phyloP scores from a whole-genome alignment of 2,329 filamentous ascomycete species.

The Trichoderma atroviride region DNA sequence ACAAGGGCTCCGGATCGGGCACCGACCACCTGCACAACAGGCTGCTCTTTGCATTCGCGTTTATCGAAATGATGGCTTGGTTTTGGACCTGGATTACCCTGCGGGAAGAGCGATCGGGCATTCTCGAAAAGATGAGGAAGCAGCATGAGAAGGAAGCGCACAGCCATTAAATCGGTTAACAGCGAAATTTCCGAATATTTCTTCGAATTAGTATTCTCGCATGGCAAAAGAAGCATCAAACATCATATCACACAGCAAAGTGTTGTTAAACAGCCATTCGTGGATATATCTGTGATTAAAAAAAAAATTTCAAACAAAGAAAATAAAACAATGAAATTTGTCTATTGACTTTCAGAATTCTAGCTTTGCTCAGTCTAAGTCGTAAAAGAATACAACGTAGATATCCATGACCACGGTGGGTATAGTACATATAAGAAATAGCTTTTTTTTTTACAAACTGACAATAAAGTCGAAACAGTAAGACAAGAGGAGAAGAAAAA shows the following conservation, averaged over 20 bases:
- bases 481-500: background rate
- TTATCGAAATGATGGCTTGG: slow-evolving; percentile 82
- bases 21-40: slow-evolving; percentile 78
- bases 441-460: slow-evolving; percentile 14
- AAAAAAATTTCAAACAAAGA: background rate
- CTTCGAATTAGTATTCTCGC: background rate
- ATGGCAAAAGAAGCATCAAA: background rate
- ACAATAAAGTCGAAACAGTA: background rate
- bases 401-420: slow-evolving; percentile 27
- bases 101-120: slow-evolving; percentile 61
- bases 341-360: slow-evolving; percentile 19
- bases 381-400: slow-evolving; percentile 15
- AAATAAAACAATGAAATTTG: background rate
- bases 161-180: background rate
- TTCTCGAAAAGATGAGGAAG: slow-evolving; percentile 45
- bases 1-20: slow-evolving; percentile 48
- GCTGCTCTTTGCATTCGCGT: slow-evolving; percentile 80
- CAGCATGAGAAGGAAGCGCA: slow-evolving; percentile 27
- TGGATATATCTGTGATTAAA: background rate
- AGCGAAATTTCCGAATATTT: background rate
- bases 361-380: slow-evolving; percentile 24
- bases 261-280: background rate
- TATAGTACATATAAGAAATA: slow-evolving; percentile 20
- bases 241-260: slow-evolving; percentile 3
- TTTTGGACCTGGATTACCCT: slow-evolving; percentile 81